Evolutionary conservation across 495 filamentous ascomycete genomes (phyloP), one percentile per base, ranked within the genome.

Genomic region (Penicillium cinerascens): DNA sequence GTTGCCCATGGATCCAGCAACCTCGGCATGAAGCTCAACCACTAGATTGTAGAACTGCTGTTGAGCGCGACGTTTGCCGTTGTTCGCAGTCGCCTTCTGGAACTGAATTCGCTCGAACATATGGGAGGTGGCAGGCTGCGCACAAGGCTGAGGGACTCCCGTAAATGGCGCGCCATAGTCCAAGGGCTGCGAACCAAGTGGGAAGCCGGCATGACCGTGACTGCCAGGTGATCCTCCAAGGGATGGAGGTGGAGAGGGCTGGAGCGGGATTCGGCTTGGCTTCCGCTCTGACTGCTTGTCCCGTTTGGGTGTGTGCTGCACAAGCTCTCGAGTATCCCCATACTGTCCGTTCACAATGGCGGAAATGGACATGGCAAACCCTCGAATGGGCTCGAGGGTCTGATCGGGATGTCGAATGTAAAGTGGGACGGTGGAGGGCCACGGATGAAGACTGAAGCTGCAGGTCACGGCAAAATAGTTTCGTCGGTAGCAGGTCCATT

Each of bases 41-140:
- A 96, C 81, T 25, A 97, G 77, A 56, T 95, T 91, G 65, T 95
- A 97, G 65, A 90, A 96, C 60, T 96, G 92, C 65, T 97, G 92
- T 10, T 89, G 88, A 0, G 92, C 91, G 40, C 92, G 77, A 47
- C 92, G 77, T 64, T 96, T 96, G 20, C 92, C 92, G 54, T 97
- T 97, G 73, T 97, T 97, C 4, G 91, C 91, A 1, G 92, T 97
- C 2, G 92, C 93, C 45, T 88, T 88, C 65, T 96, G 95, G 77
- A 97, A 97, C 61, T 97, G 92, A 39, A 97, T 96, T 2, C 92
- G 84, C 59, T 97, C 92, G 63, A 97, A 97, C 1, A 87, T 88
- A 46, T 78, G 64, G 46, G 75, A 65, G 17, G 68, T 66, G 11
- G 78, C 75, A 6, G 78, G 77, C 26, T 72, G 70, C 21, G 72